These are phyloP conservation scores for Podaxis pistillaris DNA, from an alignment of 768 basidiomycete genomes.

Conservation along the genomic window DNA sequence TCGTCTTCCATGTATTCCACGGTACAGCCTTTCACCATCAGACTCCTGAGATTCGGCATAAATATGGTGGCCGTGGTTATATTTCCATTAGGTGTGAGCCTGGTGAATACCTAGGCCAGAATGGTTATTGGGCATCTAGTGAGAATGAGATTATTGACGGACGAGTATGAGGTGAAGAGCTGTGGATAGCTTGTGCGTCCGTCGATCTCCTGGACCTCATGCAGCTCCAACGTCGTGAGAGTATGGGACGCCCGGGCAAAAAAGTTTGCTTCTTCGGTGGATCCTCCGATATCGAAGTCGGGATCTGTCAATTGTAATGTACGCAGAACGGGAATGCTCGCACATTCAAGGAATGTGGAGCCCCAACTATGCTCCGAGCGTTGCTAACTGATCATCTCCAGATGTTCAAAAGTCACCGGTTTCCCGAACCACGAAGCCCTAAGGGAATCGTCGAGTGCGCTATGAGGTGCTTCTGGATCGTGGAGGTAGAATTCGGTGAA, in stretches of 20 bases:
- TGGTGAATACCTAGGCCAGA: too few relatives aligned
- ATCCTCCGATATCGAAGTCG: neutral
- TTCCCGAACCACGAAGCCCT: neutral
- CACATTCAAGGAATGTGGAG: neutral
- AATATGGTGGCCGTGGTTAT: too few relatives aligned
- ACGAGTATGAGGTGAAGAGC: too few relatives aligned
- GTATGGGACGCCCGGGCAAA: neutral
- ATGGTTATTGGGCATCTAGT: too few relatives aligned
- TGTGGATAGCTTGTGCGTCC: too few relatives aligned
- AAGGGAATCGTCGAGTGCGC: neutral
- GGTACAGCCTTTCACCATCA: too few relatives aligned
- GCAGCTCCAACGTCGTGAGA: too few relatives aligned
- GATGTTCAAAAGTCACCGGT: neutral
- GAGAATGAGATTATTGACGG: too few relatives aligned
- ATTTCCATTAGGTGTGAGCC: too few relatives aligned
- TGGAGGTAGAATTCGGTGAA: neutral
- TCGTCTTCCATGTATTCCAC: too few relatives aligned
- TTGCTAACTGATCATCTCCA: neutral
- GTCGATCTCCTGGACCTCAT: too few relatives aligned
- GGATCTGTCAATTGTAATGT: neutral
- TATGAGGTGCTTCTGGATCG: neutral
- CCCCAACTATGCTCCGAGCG: neutral
- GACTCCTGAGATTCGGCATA: too few relatives aligned
- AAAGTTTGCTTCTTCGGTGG: neutral
- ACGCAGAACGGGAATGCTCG: neutral